Evolutionary conservation across 306 rosid species (phyloP), one percentile per base, ranked within the genome.

Genomic region (peach (Prunus persica)): DNA sequence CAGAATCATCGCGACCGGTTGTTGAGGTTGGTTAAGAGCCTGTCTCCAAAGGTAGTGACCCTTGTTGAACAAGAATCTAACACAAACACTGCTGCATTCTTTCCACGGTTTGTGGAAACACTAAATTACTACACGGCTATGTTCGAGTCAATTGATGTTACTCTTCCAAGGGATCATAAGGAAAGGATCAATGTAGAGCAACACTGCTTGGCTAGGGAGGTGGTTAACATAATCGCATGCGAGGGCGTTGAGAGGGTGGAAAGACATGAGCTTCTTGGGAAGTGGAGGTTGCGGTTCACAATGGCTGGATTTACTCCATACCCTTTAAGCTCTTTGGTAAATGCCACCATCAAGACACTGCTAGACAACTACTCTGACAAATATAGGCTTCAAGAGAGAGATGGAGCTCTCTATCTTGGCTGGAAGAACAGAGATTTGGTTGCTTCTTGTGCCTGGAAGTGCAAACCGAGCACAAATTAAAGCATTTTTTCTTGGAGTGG

Each of bases 61-160:
- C 93, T 96, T 27, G 98, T 96, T n/a, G 99, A 96, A 85, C 97
- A 92, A 85, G 99, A 96, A 77, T 91, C 92, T 3, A 92, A 92
- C 87, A 92, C 98, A 15, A 92, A 92, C 72, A 92, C 97, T 0
- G 96, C 96, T 0, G 87, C 97, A 8, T 96, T 96, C 81, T 83
- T 79, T 72, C 89, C 97, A 0, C 96, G 99, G 66, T 92, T 92
- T 80, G 79, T 80, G 5, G 99, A 92, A 78, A 82, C 98, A 9
- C 78, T 96, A 63, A 80, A 88, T 69, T 92, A 92, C 77, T 96
- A 96, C 85, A 78, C 83, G 0, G 96, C 99, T 38, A 91, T 96
- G 98, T 91, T 96, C 13, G 98, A 91, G 84, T 92, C 99, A 3
- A 96, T 96, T 2, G 99, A 96, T 25, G 96, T 79, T 71, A 89